A percentile compares a stretch with the other conserved stretches of the same genome.
phyloP scores from a whole-genome alignment of 2,329 filamentous ascomycete species.

The Fusarium algeriense region DNA sequence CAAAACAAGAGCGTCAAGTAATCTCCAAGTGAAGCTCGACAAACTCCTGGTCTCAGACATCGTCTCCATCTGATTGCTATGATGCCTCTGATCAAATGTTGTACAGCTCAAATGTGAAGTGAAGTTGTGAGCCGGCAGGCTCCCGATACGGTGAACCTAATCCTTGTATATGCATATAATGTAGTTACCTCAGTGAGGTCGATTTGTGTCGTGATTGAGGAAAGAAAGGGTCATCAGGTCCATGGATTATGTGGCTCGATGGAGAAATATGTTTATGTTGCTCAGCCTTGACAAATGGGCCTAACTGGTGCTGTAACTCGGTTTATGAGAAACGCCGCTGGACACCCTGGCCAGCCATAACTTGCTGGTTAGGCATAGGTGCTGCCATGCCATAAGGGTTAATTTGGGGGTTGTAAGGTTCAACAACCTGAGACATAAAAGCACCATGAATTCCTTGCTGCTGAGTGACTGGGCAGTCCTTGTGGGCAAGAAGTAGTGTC shows the following conservation, averaged over 20 bases:
- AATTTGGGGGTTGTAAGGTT: slow-evolving; percentile 67
- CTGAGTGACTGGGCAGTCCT: slow-evolving; percentile 94
- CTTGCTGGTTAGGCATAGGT: slow-evolving; percentile 64
- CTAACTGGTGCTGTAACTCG: slow-evolving; percentile 26
- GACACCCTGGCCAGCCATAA: slow-evolving; percentile 67
- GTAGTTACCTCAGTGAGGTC: slow-evolving; percentile 21
- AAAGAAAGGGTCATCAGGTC: slow-evolving; percentile 42
- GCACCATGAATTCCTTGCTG: slow-evolving; percentile 75
- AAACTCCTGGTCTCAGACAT: slow-evolving; percentile 39
- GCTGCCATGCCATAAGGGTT: slow-evolving; percentile 71
- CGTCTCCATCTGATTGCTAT: slow-evolving; percentile 36
- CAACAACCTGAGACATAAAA: slow-evolving; percentile 68
- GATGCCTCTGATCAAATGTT: slow-evolving; percentile 46
- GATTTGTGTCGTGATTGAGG: slow-evolving; percentile 27
- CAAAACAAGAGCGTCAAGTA: slow-evolving; percentile 32
- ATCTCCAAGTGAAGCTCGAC: slow-evolving; percentile 18
- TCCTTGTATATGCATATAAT: slow-evolving; percentile 43
- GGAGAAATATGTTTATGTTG: slow-evolving; percentile 15
- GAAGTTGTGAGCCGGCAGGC: slow-evolving; percentile 33
- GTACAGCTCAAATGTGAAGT: slow-evolving; percentile 47
- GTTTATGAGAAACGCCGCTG: slow-evolving; percentile 69
- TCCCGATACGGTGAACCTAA: slow-evolving; percentile 28
- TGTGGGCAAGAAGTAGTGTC: slow-evolving; percentile 91
- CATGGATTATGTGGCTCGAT: slow-evolving; percentile 18
- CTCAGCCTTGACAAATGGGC: slow-evolving; percentile 15